phyloP scores from a whole-genome alignment of 1,284 basidiomycete genomes.

The Ganoderma multipileum region DNA sequence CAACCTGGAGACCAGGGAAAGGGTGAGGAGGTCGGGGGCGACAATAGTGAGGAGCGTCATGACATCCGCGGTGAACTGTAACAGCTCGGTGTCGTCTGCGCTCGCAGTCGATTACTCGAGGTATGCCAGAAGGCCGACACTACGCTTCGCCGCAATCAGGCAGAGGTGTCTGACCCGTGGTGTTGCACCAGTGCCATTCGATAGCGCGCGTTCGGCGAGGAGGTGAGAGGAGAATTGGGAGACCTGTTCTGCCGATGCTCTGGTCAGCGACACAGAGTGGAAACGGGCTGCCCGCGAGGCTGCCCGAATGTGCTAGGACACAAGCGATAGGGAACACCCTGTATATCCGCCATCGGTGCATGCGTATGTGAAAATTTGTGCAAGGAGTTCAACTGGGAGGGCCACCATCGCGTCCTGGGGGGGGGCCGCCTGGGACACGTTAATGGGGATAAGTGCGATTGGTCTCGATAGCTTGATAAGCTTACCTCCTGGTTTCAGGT shows the following conservation, averaged over 20 bases:
- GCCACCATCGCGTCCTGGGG: not conserved
- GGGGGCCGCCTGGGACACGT: not conserved
- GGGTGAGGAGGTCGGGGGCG: constrained; percentile 19
- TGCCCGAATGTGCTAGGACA: not conserved
- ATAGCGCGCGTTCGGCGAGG: not conserved
- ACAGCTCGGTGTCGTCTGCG: not conserved
- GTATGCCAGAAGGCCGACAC: not conserved
- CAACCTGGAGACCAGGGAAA: constrained; percentile 8
- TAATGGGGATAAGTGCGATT: not conserved
- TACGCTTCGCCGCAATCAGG: not conserved
- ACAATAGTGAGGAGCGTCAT: constrained; percentile 14
- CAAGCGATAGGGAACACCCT: constrained; percentile 1
- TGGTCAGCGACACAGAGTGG: constrained; percentile 2
- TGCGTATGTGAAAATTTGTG: not conserved
- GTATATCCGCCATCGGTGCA: constrained; percentile 10
- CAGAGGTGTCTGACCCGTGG: not conserved
- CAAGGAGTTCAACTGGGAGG: not conserved
- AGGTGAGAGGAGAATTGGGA: not conserved
- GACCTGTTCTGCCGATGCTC: not conserved
- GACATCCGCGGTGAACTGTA: constrained; percentile 5
- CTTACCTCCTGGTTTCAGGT: not conserved
- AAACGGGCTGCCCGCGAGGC: not conserved
- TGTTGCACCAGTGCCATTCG: not conserved
- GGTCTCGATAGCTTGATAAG: not conserved
- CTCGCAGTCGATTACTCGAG: no score